phyloP scores from a whole-genome alignment of 352 stramenopile species.

The Globisporangium camurandrum region DNA sequence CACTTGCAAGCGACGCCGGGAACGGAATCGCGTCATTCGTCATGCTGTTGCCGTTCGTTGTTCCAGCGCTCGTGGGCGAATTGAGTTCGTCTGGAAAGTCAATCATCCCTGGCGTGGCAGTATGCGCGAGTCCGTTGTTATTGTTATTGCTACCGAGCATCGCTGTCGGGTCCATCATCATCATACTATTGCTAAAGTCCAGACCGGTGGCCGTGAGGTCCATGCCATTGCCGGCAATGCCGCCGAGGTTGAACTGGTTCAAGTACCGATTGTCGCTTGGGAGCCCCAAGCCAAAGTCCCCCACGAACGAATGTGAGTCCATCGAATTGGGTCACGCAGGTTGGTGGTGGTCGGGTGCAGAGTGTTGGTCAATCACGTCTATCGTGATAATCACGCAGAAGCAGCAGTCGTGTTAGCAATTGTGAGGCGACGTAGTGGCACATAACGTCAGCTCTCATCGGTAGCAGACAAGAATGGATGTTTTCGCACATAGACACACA shows the following conservation, averaged over 20 bases:
- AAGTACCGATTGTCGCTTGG: conserved; percentile 64
- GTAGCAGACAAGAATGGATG: no score
- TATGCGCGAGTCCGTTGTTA: no score
- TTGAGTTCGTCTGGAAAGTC: conserved; percentile 86
- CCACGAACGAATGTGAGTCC: conserved; percentile 73
- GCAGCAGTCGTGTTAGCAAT: no score
- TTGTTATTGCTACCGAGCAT: conserved; percentile 28
- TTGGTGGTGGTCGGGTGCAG: background rate
- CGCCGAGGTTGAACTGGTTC: conserved; percentile 61
- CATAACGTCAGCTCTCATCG: no score
- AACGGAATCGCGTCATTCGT: conserved; percentile 67
- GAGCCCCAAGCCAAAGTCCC: conserved; percentile 65
- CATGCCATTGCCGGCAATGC: conserved; percentile 21
- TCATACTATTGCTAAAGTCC: conserved; percentile 63
- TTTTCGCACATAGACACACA: no score
- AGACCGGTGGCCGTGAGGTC: conserved; percentile 32
- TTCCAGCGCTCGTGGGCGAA: conserved; percentile 37
- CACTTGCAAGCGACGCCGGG: conserved; percentile 58
- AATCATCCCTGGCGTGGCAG: conserved; percentile 53
- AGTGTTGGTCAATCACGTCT: background rate
- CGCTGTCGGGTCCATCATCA: conserved; percentile 54
- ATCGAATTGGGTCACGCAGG: conserved; percentile 27
- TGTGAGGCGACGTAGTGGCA: no score
- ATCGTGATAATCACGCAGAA: background rate
- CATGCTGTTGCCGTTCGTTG: conserved; percentile 22